Conservation (phyloP, 116 monocot species). For the Posidonia oceanica region DNA sequence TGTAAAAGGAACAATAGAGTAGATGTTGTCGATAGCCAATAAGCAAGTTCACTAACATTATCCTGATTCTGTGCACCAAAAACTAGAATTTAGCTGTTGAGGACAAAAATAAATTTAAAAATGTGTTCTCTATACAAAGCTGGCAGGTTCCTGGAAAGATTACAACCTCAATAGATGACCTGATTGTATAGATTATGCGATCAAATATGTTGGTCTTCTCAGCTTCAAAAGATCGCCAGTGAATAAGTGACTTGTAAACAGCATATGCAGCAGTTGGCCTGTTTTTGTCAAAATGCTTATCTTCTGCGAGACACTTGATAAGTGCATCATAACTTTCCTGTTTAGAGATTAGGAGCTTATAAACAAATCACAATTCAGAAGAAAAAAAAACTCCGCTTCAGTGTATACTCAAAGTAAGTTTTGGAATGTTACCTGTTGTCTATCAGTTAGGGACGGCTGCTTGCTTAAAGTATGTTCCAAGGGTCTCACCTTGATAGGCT, state of each 20-base stretch:
- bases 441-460: slow-evolving; percentile 83
- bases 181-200: slow-evolving; percentile 86
- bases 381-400: background rate
- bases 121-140: background rate
- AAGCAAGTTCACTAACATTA: slow-evolving; percentile 62
- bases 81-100: background rate
- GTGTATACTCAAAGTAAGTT: background rate
- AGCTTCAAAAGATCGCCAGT: slow-evolving; percentile 96
- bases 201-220: slow-evolving; percentile 97
- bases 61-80: slow-evolving; percentile 43
- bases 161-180: slow-evolving; percentile 72
- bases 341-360: background rate
- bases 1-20: slow-evolving; percentile 81
- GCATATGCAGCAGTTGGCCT: slow-evolving; percentile 68
- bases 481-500: slow-evolving; percentile 10
- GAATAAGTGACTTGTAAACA: slow-evolving; percentile 81
- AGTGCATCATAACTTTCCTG: slow-evolving; percentile 94
- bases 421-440: slow-evolving; percentile 58
- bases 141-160: background rate
- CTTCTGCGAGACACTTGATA: slow-evolving; percentile 80
- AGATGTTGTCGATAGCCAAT: slow-evolving; percentile 90
- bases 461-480: slow-evolving; percentile 40
- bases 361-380: background rate
- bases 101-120: background rate
- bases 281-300: slow-evolving; percentile 73